These are phyloP conservation scores for Aspergillus kassunensis DNA, from an alignment of 495 filamentous ascomycete genomes.

Conservation along the genomic window DNA sequence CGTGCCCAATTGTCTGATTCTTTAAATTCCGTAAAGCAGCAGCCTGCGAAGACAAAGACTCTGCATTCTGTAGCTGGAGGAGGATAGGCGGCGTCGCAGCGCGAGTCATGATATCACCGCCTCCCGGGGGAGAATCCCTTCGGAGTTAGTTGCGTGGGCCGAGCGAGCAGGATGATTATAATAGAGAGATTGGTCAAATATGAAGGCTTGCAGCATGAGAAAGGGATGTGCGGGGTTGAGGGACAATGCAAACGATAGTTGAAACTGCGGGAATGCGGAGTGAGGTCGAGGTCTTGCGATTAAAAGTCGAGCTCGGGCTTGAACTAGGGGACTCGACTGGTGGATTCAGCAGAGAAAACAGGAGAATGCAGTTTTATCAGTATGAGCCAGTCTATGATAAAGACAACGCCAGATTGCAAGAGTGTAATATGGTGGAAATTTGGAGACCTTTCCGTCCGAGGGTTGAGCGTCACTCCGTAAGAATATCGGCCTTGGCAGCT, in stretches of 20 bases:
- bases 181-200: background rate
- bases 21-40: conserved; percentile 68
- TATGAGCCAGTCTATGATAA: background rate
- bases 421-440: background rate
- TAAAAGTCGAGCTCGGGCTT: background rate
- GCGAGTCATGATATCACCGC: conserved; percentile 46
- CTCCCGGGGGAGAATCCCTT: conserved; percentile 20
- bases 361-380: background rate
- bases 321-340: too few relatives aligned
- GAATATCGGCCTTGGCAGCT: background rate
- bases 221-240: background rate
- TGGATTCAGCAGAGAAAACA: too few relatives aligned
- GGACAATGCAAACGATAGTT: background rate
- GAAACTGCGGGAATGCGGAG: background rate
- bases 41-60: conserved; percentile 57
- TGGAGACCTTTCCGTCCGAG: background rate
- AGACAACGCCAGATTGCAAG: background rate
- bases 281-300: background rate
- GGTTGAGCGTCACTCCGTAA: background rate
- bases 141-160: background rate
- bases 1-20: conserved; percentile 85
- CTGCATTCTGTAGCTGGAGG: conserved; percentile 57
- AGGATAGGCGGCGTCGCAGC: conserved; percentile 52
- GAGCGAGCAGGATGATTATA: background rate
- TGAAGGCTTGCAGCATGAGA: background rate